Evolutionary conservation across 2,329 filamentous ascomycete genomes (phyloP).

Genomic region (Cercospora zeina): DNA sequence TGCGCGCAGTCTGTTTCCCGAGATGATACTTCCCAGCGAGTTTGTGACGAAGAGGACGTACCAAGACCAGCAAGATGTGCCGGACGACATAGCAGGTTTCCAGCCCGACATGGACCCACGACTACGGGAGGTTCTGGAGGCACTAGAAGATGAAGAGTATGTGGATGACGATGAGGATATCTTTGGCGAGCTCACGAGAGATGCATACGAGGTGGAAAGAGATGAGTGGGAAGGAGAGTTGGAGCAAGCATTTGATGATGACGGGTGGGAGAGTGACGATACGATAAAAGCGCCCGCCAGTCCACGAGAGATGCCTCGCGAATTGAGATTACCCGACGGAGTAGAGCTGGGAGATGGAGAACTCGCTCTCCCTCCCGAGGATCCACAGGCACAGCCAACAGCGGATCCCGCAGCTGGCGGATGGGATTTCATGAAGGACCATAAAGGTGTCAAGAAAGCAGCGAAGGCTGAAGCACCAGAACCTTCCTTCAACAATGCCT

Average conservation of each 20-base stretch:
- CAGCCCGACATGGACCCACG: constrained; percentile 97
- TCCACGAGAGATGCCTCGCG: constrained; percentile 29
- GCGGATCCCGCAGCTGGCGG: constrained; percentile 60
- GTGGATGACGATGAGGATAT: constrained; percentile 83
- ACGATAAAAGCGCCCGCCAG: constrained; percentile 68
- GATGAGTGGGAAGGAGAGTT: constrained; percentile 69
- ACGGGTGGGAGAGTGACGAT: constrained; percentile 89
- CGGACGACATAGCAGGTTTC: constrained; percentile 88
- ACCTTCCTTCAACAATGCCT: constrained; percentile 68
- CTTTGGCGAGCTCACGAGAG: constrained; percentile 71
- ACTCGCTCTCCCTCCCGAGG: constrained; percentile 36
- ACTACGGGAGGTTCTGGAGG: constrained; percentile 85
- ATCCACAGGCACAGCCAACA: constrained; percentile 39
- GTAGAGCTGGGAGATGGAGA: constrained; percentile 55
- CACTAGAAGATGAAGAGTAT: constrained; percentile 91
- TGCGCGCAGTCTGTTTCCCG: constrained; percentile 59
- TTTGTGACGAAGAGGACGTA: constrained; percentile 77
- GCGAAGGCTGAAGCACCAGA: constrained; percentile 47
- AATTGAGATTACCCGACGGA: constrained; percentile 39
- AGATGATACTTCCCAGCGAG: constrained; percentile 75
- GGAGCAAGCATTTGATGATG: constrained; percentile 39
- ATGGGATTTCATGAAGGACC: constrained; percentile 92
- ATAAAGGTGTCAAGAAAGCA: constrained; percentile 62
- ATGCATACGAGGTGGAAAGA: constrained; percentile 71
- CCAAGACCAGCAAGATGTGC: constrained; percentile 88